These are phyloP conservation scores for Brettanomyces naardenensis DNA, from an alignment of 805 yeast species.

Conservation along the genomic window DNA sequence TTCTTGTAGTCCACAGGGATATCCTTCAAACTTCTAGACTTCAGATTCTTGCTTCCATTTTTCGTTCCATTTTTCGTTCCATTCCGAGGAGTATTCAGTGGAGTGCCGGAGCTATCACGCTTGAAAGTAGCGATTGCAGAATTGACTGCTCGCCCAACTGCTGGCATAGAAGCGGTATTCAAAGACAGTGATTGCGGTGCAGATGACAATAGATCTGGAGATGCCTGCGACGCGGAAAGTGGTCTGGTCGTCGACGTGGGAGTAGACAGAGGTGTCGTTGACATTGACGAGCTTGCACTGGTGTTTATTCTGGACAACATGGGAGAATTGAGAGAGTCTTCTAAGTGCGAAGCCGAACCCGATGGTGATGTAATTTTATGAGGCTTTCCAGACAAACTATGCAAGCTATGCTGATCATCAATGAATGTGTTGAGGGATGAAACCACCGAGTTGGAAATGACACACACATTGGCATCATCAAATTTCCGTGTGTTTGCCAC, in stretches of 20 bases:
- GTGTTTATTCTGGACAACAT: not conserved
- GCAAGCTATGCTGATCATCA: too few relatives aligned
- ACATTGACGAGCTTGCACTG: not conserved
- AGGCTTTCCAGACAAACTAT: not conserved
- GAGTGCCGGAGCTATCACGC: not conserved
- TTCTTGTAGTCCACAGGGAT: conserved; percentile 9
- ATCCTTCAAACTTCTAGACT: not conserved
- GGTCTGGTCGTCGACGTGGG: conserved; percentile 7
- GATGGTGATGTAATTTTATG: not conserved
- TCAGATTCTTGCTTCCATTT: not conserved
- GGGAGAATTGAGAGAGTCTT: not conserved
- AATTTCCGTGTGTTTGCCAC: conserved; percentile 20
- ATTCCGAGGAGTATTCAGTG: not conserved
- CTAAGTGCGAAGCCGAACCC: not conserved
- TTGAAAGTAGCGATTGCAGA: not conserved
- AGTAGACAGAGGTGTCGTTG: conserved; percentile 9
- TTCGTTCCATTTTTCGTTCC: not conserved
- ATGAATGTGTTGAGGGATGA: conserved; percentile 9
- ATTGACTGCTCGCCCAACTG: conserved; percentile 6
- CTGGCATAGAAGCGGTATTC: conserved; percentile 8
- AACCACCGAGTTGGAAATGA: conserved; percentile 14
- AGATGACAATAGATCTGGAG: conserved; percentile 3
- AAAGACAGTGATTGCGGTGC: conserved; percentile 5
- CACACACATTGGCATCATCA: conserved; percentile 13
- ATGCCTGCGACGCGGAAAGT: conserved; percentile 3